Base-by-base conservation (phyloP, 805 yeast species). In the Ogataea polymorpha region DNA sequence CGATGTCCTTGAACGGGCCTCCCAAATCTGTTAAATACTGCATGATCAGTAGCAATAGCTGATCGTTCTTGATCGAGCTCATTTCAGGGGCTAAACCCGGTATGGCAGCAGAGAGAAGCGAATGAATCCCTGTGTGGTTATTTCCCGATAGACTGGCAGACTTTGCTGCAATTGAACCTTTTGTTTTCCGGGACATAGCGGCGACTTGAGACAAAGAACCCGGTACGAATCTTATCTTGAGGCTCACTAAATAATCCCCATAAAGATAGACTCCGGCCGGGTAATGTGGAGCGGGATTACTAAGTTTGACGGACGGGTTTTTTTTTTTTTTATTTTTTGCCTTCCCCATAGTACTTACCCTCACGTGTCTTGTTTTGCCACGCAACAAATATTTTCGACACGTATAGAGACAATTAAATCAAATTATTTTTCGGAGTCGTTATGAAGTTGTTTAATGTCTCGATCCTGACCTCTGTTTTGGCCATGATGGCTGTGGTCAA, bases 391-490 rank as follows among this genome's bases (percentile, higher is more conserved):
- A 13, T 26, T 26, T 15, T 20, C 9, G 21, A 20, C 21, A 20
- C 21, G 21, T 39, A 39, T 10, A 27, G 15, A 13, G 17, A 25
- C 8, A 14, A 5, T 20, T 20, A 8, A 14, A 35, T 25, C 23
- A 11, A 23, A 28, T 8, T 13, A 17, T 33, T 38, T 25, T 20
- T 26, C 26, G 17, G 16, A 17, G 34, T 33, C 37, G 42, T 16
- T 14, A 72, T 71, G 76, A 71, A 66, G 61, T 58, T 70, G 21
- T 62, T 68, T 37, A 54, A 59, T 30, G 39, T 68, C 45, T 58
- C 62, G 37, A 58, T 72, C 11, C 50, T 74, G 41, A 62, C 72
- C 30, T 54, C 72, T 10, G 44, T 71, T n/a, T 56, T 74, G 27
- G 71, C 74, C 13, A 63, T 59, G 21, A 49, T 66, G 32, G 49